Percentiles rank a stretch among this genome's conserved stretches.
These are phyloP conservation scores for Metschnikowia reukaufii DNA, from an alignment of 805 yeast species.

Conservation along the genomic window DNA sequence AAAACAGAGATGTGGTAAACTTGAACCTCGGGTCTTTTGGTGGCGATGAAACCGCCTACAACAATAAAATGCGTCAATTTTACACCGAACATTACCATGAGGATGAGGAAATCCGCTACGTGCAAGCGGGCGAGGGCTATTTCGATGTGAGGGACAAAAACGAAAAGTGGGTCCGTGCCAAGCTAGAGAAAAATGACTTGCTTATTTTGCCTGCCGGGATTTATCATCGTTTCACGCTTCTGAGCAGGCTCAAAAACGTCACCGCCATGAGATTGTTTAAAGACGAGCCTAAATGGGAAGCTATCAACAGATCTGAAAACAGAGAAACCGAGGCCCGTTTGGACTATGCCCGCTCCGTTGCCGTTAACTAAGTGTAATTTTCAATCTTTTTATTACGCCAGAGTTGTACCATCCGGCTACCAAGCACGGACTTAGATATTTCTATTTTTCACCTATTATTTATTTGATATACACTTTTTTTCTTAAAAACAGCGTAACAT, in stretches of 20 bases:
- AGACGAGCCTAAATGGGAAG: conserved; percentile 96
- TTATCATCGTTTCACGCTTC: conserved; percentile 87
- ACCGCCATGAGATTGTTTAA: conserved; percentile 81
- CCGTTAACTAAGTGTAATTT: conserved; percentile 19
- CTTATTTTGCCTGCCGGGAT: conserved; percentile 87
- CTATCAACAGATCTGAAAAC: conserved; percentile 63
- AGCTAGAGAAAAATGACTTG: conserved; percentile 63
- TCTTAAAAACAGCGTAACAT: not conserved
- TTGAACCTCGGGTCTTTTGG: conserved; percentile 63
- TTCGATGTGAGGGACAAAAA: conserved; percentile 76
- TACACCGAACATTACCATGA: conserved; percentile 90
- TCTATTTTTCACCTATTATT: not conserved
- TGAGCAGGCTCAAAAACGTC: conserved; percentile 55
- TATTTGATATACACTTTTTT: not conserved
- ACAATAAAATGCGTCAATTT: conserved; percentile 65
- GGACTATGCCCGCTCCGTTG: conserved; percentile 33
- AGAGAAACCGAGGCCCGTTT: conserved; percentile 34
- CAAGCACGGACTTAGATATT: not conserved
- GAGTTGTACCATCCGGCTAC: not conserved
- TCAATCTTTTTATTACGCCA: no score
- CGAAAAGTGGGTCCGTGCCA: conserved; percentile 74
- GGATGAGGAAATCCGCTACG: conserved; percentile 94
- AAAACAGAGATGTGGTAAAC: conserved; percentile 71
- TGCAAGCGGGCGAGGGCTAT: conserved; percentile 85
- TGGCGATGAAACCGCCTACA: conserved; percentile 53